phyloP scores from a whole-genome alignment of 192 early-diverging fungal genomes.

The Coemansia sp. region DNA sequence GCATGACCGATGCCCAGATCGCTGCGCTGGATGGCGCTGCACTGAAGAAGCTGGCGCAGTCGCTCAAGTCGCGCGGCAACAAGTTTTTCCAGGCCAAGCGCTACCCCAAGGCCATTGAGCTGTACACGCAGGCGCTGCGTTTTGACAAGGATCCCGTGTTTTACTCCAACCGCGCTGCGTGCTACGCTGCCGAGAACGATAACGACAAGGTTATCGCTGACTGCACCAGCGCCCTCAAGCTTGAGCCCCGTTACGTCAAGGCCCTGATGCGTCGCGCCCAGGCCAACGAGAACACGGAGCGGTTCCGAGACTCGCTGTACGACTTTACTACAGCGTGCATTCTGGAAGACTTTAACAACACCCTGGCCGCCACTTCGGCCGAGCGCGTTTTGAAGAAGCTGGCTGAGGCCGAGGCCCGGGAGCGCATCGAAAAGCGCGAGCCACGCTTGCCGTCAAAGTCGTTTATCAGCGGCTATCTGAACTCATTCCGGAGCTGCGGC shows the following conservation, averaged over 20 bases:
- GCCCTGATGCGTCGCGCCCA: slow-evolving; percentile 72
- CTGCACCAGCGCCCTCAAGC: slow-evolving; percentile 74
- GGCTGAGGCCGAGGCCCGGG: slow-evolving; percentile 72
- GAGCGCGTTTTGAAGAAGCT: slow-evolving; percentile 88
- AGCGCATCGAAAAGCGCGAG: slow-evolving; percentile 59
- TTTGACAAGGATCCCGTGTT: slow-evolving; percentile 82
- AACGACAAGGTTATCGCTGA: slow-evolving; percentile 79
- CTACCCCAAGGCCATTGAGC: slow-evolving; percentile 78
- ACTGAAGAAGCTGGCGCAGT: slow-evolving; percentile 63
- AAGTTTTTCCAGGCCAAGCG: slow-evolving; percentile 77
- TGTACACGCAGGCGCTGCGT: slow-evolving; percentile 87
- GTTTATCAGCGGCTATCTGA: slow-evolving; percentile 91
- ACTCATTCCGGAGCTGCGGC: slow-evolving; percentile 72
- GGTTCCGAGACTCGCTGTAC: slow-evolving; percentile 59
- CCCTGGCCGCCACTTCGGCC: slow-evolving; percentile 69
- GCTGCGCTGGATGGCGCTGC: slow-evolving; percentile 40
- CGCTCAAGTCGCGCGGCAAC: slow-evolving; percentile 87
- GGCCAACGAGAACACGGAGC: slow-evolving; percentile 59
- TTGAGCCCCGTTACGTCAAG: slow-evolving; percentile 89
- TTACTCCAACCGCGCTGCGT: slow-evolving; percentile 95
- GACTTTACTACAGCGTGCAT: slow-evolving; percentile 93
- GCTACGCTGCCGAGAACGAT: slow-evolving; percentile 74
- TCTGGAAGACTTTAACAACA: slow-evolving; percentile 92
- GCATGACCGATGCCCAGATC: slow-evolving; percentile 55
- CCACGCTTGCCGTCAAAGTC: slow-evolving; percentile 83